Base-by-base conservation (phyloP, 352 stramenopile genomes). In the Plasmopara muralis region DNA sequence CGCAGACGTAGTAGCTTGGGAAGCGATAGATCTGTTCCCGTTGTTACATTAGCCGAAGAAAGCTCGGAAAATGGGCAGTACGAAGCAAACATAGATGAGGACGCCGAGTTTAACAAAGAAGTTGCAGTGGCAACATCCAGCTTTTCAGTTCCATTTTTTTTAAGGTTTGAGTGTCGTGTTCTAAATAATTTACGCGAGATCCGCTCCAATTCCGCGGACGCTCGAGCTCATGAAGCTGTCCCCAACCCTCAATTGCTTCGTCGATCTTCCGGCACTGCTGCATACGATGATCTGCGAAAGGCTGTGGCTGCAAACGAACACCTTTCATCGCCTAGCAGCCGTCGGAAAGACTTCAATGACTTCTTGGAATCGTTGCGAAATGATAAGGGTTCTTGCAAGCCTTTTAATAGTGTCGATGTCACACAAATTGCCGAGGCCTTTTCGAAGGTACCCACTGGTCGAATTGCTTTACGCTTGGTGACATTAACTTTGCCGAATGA, bases 141-240 rank as follows among this genome's bases (percentile, higher is more conserved):
- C 30, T 89, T 92, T 49, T 92, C 79, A 10, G 70, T 83, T 7
- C 80, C 84, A 34, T 91, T 93, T 48, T 94, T 94, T 57, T 86
- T 94, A 28, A 81, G 66, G 9, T 92, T 93, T 42, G 84, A 94
- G 51, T 93, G 72, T 34, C 77, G 75, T 18, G 64, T 89, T 46
- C 50, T 90, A 14, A 73, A 53, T 25, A 57, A 47, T 9, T 60
- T 65, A 29, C 62, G 65, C 6, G 61, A 65, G 13, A 60, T 40
- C 35, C 56, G 57, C 8, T 57, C 52, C 9, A 70, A 57, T 43
- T 64, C 53, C 40, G 50, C 43, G 9, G 53, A 70, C 25, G 40
- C 43, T 12, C 48, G 60, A 35, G 31, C 25, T 37, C 12, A 49
- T 29, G 50, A 43, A 51, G 34, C 12, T 39, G 34, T 47, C 0